Evolutionary conservation across 768 basidiomycete genomes (phyloP), one percentile per base, ranked within the genome.

Genomic region (Xanthoconium stramineum): DNA sequence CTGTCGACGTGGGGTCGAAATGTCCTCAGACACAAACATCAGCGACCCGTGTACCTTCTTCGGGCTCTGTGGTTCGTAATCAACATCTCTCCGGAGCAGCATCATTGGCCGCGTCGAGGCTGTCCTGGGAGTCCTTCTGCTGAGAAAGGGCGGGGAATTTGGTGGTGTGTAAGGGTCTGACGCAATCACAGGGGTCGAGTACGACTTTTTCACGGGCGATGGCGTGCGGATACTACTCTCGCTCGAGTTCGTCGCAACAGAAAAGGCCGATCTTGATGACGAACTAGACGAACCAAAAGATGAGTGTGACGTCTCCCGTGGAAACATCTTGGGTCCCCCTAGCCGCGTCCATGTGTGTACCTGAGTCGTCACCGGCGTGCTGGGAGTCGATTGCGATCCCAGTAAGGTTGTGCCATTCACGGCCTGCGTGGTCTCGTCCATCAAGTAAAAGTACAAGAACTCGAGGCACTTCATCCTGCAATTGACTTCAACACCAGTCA

Each of bases 391-490:
- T 6, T 80, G 78, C 5, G 59, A 50, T 35, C 53, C 59, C 0
- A 56, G 19, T 39, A 37, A 57, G 53, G 50, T 19, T 17, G 17
- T 28, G 32, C 15, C 19, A n/a, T 20, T 28, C 42, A 47, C 54
- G 5, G 61, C 55, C 20, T 60, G 55, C 7, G 74, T 67, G 1
- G 82, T 83, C 67, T 97, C 94, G 57, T 95, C 94, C 44, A 96
- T 77, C 8, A 98, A 78, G 69, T 98, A 98, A 70, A 95, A 97
- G 71, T 96, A 96, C 15, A 98, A 74, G 64, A 97, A 94, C 68
- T 97, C 95, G 17, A 98, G 78, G 59, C 93, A 96, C 75, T 96
- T 96, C 89, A 97, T 96, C 63, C 94, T 96, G 63, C 20, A 36
- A 43, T 42, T 38, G 28, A 36, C 8, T 17, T 72, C 36, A 45